These are phyloP conservation scores for Debaryomyces singareniensis DNA, from an alignment of 1,139 yeast species.

Conservation along the genomic window DNA sequence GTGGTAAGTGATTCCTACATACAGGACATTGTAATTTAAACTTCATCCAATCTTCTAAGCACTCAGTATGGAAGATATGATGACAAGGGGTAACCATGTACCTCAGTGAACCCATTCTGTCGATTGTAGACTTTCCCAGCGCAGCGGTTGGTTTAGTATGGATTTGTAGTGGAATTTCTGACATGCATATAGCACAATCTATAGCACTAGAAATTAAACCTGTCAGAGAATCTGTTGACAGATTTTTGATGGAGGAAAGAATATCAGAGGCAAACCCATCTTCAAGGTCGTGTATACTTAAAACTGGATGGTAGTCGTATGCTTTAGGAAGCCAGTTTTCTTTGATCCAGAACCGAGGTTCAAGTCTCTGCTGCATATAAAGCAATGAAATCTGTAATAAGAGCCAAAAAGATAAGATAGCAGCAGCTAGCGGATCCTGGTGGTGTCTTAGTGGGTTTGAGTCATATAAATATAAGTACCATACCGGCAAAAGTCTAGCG, in stretches of 20 bases:
- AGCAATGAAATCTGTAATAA: conserved; percentile 49
- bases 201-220: conserved; percentile 24
- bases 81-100: conserved; percentile 93
- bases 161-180: conserved; percentile 58
- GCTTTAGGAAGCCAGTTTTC: conserved; percentile 68
- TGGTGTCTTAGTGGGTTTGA: conserved; percentile 47
- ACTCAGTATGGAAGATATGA: conserved; percentile 82
- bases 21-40: conserved; percentile 91
- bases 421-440: conserved; percentile 44
- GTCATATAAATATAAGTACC: conserved; percentile 47
- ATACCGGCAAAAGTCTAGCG: conserved; percentile 58
- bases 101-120: conserved; percentile 24
- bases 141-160: conserved; percentile 13
- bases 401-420: conserved; percentile 46
- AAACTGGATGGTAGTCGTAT: conserved; percentile 72
- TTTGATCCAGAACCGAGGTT: conserved; percentile 82
- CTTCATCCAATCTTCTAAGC: conserved; percentile 91
- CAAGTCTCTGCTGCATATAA: conserved; percentile 57
- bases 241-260: conserved; percentile 18
- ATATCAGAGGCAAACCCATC: conserved; percentile 42
- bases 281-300: conserved; percentile 58
- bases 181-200: conserved; percentile 92
- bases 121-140: conserved; percentile 9
- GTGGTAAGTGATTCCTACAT: conserved; percentile 82
- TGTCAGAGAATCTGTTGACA: conserved; percentile 18